Evolutionary conservation across 352 stramenopile species (phyloP), one percentile per base, ranked within the genome.

Genomic region (Globisporangium acanthophoron): DNA sequence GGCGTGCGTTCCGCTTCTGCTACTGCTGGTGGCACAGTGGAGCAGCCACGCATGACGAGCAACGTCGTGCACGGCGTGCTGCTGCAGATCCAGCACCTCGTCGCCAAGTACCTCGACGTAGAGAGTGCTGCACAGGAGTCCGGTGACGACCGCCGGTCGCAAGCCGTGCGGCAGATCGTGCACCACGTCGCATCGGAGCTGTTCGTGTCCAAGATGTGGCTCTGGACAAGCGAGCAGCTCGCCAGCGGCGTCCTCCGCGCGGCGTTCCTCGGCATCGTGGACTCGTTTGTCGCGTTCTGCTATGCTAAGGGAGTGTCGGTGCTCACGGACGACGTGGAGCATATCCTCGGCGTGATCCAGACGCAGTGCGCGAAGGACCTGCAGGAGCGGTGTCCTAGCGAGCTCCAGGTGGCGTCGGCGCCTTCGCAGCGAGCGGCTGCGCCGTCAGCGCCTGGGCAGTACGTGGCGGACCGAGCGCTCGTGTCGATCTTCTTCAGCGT

Each of bases 51-150:
- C 20, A 64, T 76, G 51, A 74, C 79, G n/a, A 70, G 73, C 48
- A 91, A 91, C 52, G 73, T 62, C 29, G 77, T 91, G 24, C 81
- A 91, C 43, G 81, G 81, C 43, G 57, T 88, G 12, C 61, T 91
- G 9, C 44, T 75, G 39, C 81, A 91, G 62, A 80, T 87, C 48
- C 70, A 80, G 21, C 67, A 76, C 9, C 58, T 90, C 11, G 65
- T 74, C 6, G 58, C 56, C 5, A 86, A 85, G 55, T 77, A 69
- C 40, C 62, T 82, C 40, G 44, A 46, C 37, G 57, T 31, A n/a
- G 49, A 53, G 12, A 33, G 29, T 13, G 31, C 39, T 3, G 37
- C 31, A 3, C 27, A 40, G 16, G 53, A 35, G 15, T 60, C 62
- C 4, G 58, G 27, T 29, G 13, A 67, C 52, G 4, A 50, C 24